Percentiles rank a stretch among this genome's conserved stretches.
Evolutionary conservation across 2,329 filamentous ascomycete genomes (phyloP).

Genomic region (Colletotrichum caudatum): DNA sequence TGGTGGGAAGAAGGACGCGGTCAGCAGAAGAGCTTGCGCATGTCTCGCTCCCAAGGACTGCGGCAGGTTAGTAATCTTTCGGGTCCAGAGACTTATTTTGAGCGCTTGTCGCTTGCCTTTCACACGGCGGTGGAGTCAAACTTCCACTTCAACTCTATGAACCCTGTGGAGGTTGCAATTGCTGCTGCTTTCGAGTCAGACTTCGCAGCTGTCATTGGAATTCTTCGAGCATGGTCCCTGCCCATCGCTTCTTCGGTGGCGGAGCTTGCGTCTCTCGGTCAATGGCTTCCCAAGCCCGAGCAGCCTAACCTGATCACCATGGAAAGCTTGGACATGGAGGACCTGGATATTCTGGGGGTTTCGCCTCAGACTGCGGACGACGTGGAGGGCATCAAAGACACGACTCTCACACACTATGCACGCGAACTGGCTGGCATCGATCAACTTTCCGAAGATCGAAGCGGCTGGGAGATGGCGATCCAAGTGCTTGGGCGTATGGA

Average conservation of each 20-base stretch:
- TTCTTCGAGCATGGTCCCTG: conserved; percentile 84
- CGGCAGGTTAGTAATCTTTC: conserved; percentile 56
- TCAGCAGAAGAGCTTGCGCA: conserved; percentile 55
- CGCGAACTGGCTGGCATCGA: conserved; percentile 71
- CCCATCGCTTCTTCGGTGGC: conserved; percentile 81
- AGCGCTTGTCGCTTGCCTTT: conserved; percentile 78
- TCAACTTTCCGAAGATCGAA: conserved; percentile 61
- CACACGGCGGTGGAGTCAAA: conserved; percentile 75
- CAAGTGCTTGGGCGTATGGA: conserved; percentile 86
- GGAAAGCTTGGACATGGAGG: conserved; percentile 81
- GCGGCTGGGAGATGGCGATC: conserved; percentile 92
- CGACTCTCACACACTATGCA: conserved; percentile 82
- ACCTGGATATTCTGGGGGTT: conserved; percentile 84
- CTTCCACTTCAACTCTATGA: conserved; percentile 81
- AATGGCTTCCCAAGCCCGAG: conserved; percentile 79
- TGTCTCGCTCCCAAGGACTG: conserved; percentile 56
- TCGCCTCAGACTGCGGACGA: conserved; percentile 69
- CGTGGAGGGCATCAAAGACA: conserved; percentile 78
- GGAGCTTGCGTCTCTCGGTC: conserved; percentile 85
- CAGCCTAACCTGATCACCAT: conserved; percentile 66
- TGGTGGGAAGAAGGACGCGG: conserved; percentile 91
- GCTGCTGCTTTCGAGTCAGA: conserved; percentile 88
- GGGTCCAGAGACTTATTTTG: conserved; percentile 76
- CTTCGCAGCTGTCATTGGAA: conserved; percentile 77
- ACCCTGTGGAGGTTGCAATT: conserved; percentile 82